Evolutionary conservation across 164 flowering plant species (phyloP), one percentile per base, ranked within the genome.

Genomic region (Kalanchoe fedtschenkoi): DNA sequence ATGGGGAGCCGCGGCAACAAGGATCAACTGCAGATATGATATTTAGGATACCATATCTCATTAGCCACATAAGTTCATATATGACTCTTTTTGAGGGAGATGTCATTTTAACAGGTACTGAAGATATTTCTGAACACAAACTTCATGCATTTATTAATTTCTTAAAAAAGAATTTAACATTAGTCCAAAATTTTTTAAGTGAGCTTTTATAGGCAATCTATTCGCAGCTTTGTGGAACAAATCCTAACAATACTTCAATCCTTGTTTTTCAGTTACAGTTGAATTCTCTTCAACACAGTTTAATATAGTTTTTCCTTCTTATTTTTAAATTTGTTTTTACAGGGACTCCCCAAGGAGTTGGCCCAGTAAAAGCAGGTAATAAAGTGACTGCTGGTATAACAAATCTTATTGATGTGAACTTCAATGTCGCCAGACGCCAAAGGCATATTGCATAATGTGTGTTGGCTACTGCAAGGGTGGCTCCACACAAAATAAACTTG

Each of bases 71-170:
- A 70, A 95, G 97, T 68, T 91, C 96, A 34, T 67, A 85, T 62
- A 84, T 95, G 85, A 95, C 99, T 0, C 96, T 95, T 76, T 65
- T 87, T 63, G 96, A 95, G 80, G 99, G 99, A 68, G 99, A 95
- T 75, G 93, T 95, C 55, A 91, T 95, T 63, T 78, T 95, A 60
- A 95, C 99, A 76, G 99, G 99, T 88, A 83, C 60, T 42, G 14
- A 5, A 5, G 3, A 26, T 15, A 19, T 33, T 55, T 29, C 21
- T 35, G 30, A 5, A 47, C 26, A 13, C 41, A n/a, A 30, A 14
- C 9, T 28, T 41, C 4, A 0, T 29, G 61, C 13, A 13, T 6
- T 10, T 19, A n/a, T 2, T 28, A 8, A 22, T 11, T 51, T 51
- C n/a, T n/a, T n/a, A n/a, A 21, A 51, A n/a, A 5, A 10, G 1